Conservation (phyloP, 208 protist genomes). For the Trypanosoma mega region DNA sequence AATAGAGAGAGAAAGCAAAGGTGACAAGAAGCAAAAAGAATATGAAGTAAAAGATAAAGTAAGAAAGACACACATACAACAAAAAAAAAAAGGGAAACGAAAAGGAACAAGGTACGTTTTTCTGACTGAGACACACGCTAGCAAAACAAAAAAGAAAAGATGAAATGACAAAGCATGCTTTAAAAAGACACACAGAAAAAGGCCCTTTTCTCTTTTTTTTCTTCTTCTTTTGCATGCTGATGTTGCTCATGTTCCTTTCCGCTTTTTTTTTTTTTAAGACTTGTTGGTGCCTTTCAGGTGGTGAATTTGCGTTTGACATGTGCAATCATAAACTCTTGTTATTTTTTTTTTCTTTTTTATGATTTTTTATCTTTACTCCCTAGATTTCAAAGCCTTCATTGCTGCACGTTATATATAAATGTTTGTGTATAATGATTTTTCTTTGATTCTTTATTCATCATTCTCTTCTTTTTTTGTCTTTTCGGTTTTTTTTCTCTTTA, state of each 20-base stretch:
- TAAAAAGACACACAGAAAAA: neutral
- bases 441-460: no score
- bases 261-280: conserved; percentile 4
- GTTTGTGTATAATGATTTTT: no score
- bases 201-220: conserved; percentile 8
- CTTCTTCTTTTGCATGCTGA: neutral
- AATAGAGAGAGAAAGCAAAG: conserved; percentile 1
- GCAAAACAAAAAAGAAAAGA: conserved; percentile 3
- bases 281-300: no score
- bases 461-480: no score
- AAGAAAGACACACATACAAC: neutral
- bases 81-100: conserved; percentile 3
- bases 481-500: no score
- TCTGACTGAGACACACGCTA: neutral
- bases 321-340: no score
- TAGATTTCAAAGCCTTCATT: no score
- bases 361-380: no score
- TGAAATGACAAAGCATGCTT: conserved; percentile 5
- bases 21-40: neutral
- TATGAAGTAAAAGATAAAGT: neutral
- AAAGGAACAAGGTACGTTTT: neutral
- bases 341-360: conserved; percentile 24
- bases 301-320: no score
- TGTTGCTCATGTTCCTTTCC: neutral
- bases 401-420: no score